These are phyloP conservation scores for Aspergillus sp. DNA, from an alignment of 2,329 filamentous ascomycete species.

Conservation along the genomic window DNA sequence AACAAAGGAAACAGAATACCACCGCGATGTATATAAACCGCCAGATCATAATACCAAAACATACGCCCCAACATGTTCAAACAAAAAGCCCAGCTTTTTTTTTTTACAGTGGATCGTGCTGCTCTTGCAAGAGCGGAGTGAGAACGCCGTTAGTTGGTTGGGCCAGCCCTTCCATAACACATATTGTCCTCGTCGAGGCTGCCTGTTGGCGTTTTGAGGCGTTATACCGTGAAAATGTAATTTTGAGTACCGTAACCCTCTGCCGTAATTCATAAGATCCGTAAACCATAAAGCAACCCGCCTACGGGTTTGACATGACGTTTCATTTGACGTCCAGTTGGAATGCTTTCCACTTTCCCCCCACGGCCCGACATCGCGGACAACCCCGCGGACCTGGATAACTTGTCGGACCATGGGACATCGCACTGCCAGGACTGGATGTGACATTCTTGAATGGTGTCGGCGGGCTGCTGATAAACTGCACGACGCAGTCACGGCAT, in stretches of 20 bases:
- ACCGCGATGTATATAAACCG: constrained; percentile 22
- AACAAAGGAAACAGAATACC: constrained; percentile 15
- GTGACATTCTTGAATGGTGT: constrained; percentile 38
- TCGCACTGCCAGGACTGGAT: constrained; percentile 30
- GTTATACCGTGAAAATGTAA: constrained; percentile 24
- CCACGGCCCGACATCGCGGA: constrained; percentile 46
- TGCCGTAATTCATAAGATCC: constrained; percentile 32
- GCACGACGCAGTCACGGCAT: constrained; percentile 75
- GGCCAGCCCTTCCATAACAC: constrained; percentile 19
- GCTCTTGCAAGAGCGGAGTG: background rate
- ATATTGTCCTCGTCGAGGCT: background rate
- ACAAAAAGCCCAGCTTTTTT: constrained; percentile 29
- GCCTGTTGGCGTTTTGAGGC: constrained; percentile 12
- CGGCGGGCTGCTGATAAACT: constrained; percentile 45
- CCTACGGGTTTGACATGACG: background rate
- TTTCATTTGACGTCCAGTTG: constrained; percentile 48
- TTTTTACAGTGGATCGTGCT: constrained; percentile 10
- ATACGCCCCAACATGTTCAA: constrained; percentile 6
- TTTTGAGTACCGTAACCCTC: constrained; percentile 21
- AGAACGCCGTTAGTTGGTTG: constrained; percentile 13
- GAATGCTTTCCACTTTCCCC: constrained; percentile 50
- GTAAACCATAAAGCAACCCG: constrained; percentile 22
- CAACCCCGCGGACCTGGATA: constrained; percentile 43
- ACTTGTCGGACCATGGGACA: constrained; percentile 35
- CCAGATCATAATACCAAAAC: constrained; percentile 14